Evolutionary conservation across 139 green algal species (phyloP).

Genomic region (Microglena sp.): DNA sequence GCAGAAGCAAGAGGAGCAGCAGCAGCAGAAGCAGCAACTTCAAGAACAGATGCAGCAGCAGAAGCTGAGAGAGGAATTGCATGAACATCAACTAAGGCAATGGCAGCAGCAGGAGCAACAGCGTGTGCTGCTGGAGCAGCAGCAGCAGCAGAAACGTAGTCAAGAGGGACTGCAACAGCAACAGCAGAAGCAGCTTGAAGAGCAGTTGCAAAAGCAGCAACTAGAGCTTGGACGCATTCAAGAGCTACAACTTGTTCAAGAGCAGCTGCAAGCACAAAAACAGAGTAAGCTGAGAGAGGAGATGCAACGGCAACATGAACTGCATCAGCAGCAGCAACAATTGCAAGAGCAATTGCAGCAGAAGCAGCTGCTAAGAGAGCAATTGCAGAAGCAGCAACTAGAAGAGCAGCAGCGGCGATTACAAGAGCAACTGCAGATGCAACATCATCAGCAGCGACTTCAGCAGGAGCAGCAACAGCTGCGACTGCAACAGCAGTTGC

Average conservation of each 20-base stretch:
- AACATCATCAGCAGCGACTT: neutral
- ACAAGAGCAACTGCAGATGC: neutral
- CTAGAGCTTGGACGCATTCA: neutral
- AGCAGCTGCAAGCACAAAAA: neutral
- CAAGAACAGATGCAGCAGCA: too few relatives aligned
- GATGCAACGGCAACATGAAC: neutral
- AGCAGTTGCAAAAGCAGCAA: slow-evolving; percentile 8
- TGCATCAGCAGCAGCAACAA: neutral
- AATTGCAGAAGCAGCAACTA: neutral
- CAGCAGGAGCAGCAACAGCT: neutral
- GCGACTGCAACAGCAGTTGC: neutral
- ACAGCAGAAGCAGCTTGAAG: slow-evolving; percentile 11
- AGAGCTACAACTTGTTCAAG: neutral
- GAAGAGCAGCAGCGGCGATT: neutral
- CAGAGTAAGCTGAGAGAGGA: neutral
- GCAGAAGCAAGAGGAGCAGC: too few relatives aligned
- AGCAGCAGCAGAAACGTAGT: slow-evolving; percentile 15
- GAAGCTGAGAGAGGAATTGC: too few relatives aligned
- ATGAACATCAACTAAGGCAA: too few relatives aligned
- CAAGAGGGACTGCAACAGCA: slow-evolving; percentile 6
- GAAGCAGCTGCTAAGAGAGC: neutral
- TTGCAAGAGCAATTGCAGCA: slow-evolving; percentile 1
- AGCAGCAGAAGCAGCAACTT: too few relatives aligned
- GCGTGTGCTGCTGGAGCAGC: neutral
- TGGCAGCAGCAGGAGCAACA: slow-evolving; percentile 5